Base-by-base conservation (phyloP, 805 yeast genomes). In the Kuraishia floccosa region DNA sequence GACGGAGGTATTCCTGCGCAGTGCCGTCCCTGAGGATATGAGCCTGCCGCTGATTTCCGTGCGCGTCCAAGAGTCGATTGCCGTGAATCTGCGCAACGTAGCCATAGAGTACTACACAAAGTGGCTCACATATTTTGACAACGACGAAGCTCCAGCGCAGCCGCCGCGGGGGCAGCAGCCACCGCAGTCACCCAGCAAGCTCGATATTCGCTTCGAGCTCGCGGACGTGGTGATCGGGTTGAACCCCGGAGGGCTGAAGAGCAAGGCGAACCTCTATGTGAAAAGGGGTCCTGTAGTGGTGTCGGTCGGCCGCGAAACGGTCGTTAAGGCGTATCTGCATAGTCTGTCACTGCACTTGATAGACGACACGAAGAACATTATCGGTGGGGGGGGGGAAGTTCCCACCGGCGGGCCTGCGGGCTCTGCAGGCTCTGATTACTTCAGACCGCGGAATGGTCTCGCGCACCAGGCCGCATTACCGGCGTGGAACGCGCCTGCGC, bases 191-290 rank as follows among this genome's bases (percentile, higher is more conserved):
- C n/a, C n/a, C n/a, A n/a, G n/a, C n/a, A n/a, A n/a, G n/a, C 13
- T 28, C 17, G 31, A 28, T 17, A 14, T 27, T 27, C 20, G 18
- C 15, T 16, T 24, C 23, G n/a, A 47, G 2, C 47, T 34, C n/a
- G 12, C 64, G 9, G 80, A 80, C 35, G 68, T 78, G 35, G 59
- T 71, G 1, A 36, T 84, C 21, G 81, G 81, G 0, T 44, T 84
- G 17, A 65, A 60, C 17, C 94, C 96, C 0, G 70, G 72, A 6
- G 52, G 76, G 32, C 46, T 84, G 12, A 41, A 44, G 0, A 63
- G 79, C n/a, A 73, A 74, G 36, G 65, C 75, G 0, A 50, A 61
- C 5, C 30, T 83, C 5, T 54, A 69, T 1, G 35, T 80, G 1
- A 59, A 64, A 9, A 66, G 65, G 32, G 86, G 82, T 4, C 68